These are phyloP conservation scores for Scedosporium boydii DNA, from an alignment of 2,329 filamentous ascomycete genomes.

Conservation along the genomic window DNA sequence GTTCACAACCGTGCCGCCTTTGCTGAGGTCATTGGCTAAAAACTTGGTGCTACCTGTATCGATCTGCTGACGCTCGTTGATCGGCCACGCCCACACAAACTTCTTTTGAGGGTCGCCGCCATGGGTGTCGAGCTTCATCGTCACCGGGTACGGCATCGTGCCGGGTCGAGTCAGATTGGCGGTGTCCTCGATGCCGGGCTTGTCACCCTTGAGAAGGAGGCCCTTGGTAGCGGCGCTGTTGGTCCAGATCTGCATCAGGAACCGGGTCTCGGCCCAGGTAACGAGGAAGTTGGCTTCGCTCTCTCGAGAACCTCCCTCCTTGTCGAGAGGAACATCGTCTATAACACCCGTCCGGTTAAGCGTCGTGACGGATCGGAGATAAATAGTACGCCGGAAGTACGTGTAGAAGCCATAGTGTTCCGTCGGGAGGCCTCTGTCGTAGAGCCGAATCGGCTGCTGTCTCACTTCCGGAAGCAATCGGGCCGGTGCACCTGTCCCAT, in stretches of 20 bases:
- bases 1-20: conserved; percentile 45
- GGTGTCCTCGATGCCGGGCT: conserved; percentile 8
- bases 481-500: conserved; percentile 66
- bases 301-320: conserved; percentile 43
- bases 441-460: conserved; percentile 75
- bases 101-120: conserved; percentile 46
- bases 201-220: conserved; percentile 24
- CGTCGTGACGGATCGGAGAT: conserved; percentile 52
- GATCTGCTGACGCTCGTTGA: conserved; percentile 37
- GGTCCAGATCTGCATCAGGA: conserved; percentile 60
- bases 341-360: conserved; percentile 33
- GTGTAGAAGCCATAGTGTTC: conserved; percentile 94
- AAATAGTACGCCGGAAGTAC: conserved; percentile 82
- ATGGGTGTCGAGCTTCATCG: conserved; percentile 51
- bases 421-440: conserved; percentile 66
- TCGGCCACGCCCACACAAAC: conserved; percentile 41
- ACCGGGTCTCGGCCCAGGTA: conserved; percentile 51
- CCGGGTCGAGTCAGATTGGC: conserved; percentile 35
- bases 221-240: conserved; percentile 30
- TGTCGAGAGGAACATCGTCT: conserved; percentile 35
- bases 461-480: conserved; percentile 60
- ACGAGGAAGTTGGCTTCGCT: conserved; percentile 45
- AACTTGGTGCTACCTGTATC: conserved; percentile 31
- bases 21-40: conserved; percentile 38
- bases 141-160: conserved; percentile 55